Evolutionary conservation across 2,329 filamentous ascomycete genomes (phyloP), one percentile per base, ranked within the genome.

Genomic region (Tolypocladium cylindrosporum): DNA sequence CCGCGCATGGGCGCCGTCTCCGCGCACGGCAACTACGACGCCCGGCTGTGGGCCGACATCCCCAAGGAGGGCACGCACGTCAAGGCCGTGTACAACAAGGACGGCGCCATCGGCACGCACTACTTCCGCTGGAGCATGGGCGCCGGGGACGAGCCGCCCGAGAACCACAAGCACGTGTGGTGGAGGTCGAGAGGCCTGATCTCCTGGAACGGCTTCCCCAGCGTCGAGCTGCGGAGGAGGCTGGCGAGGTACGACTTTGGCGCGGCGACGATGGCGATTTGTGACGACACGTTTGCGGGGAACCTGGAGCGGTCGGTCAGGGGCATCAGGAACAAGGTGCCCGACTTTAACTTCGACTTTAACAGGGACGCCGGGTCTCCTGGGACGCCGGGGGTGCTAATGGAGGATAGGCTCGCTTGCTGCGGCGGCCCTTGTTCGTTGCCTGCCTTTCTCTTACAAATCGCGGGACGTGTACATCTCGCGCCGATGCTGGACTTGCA

Each of bases 11-110:
- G 72, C 3, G 64, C 58, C 31, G 67, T 62, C 8, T 71, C 68
- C 51, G 63, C 66, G 60, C 71, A 73, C 63, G 72, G 71, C 19
- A 54, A 61, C 16, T 73, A 67, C 60, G 60, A 68, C 67, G 4
- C 55, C 43, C 1, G 61, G n/a, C 55, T 57, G 7, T 59, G 58
- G 58, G 21, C 51, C 4, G 54, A 67, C 24, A 64, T 72, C 2
- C 62, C 66, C 37, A 70, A 64, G 63, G 64, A 71, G 39, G 69
- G 58, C 54, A 56, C 61, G 6, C 70, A 69, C 54, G 67, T 70
- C 45, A 73, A 72, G 65, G 60, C 71, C 40, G 67, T 73, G 5
- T 73, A 72, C 61, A 70, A 73, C 64, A 73, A 73, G 63, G 69
- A 72, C 61, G 71, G 69, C 5, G 56, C 40, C 14, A 27, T 62